Evolutionary conservation across 1,284 basidiomycete species (phyloP).

Genomic region (Laetiporus sulphureus): DNA sequence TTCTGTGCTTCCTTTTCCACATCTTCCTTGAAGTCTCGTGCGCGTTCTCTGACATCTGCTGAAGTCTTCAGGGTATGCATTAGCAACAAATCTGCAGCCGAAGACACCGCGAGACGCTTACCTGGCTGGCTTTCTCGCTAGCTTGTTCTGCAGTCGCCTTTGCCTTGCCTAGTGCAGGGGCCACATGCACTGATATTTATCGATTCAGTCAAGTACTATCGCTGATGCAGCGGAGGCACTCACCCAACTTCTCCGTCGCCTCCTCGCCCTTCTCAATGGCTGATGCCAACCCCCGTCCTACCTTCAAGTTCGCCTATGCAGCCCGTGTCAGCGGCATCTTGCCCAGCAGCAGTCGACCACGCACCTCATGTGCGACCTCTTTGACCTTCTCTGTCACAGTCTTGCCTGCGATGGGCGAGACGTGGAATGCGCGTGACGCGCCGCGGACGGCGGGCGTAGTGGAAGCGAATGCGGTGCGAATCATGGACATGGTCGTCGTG

Average conservation of each 20-base stretch:
- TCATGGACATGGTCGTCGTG: slow-evolving; percentile 17
- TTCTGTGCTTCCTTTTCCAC: slow-evolving; percentile 35
- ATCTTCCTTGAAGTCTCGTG: slow-evolving; percentile 34
- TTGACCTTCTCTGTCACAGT: slow-evolving; percentile 57
- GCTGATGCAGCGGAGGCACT: too few species aligned
- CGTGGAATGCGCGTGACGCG: slow-evolving; percentile 36
- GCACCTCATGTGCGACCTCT: slow-evolving; percentile 52
- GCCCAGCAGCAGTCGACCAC: slow-evolving; percentile 8
- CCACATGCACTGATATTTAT: slow-evolving; percentile 14
- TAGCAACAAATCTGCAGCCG: background rate
- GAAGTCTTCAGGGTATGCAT: slow-evolving; percentile 29
- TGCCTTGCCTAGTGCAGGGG: slow-evolving; percentile 18
- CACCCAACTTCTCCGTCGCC: slow-evolving; percentile 47
- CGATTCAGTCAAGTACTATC: too few species aligned
- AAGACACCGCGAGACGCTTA: slow-evolving; percentile 14
- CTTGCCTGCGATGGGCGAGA: slow-evolving; percentile 39
- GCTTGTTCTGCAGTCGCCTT: slow-evolving; percentile 30
- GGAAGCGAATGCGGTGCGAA: slow-evolving; percentile 17
- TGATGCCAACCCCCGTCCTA: slow-evolving; percentile 52
- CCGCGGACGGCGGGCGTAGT: slow-evolving; percentile 13
- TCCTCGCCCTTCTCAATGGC: slow-evolving; percentile 61
- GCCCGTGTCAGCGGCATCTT: background rate
- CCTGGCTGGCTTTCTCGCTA: slow-evolving; percentile 38
- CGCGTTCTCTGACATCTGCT: slow-evolving; percentile 35
- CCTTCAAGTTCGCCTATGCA: slow-evolving; percentile 51